These are phyloP conservation scores for Curvularia eragrostidis DNA, from an alignment of 2,329 filamentous ascomycete genomes.

Conservation along the genomic window DNA sequence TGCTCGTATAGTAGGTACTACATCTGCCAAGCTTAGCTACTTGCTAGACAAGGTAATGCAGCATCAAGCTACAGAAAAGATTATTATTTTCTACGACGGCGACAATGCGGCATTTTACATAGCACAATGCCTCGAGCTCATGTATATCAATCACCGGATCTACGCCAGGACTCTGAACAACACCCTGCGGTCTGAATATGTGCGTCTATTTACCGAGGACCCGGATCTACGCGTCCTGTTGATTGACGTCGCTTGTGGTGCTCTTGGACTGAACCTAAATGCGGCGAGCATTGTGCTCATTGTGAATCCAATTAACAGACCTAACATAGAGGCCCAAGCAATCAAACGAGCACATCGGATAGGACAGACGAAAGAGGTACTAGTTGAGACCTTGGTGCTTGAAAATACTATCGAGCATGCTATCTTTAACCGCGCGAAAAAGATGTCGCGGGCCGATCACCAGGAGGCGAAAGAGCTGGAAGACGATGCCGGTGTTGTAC, in stretches of 20 bases:
- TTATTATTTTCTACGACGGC: conserved; percentile 90
- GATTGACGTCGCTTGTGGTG: conserved; percentile 90
- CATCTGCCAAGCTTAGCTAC: conserved; percentile 87
- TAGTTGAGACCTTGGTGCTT: conserved; percentile 85
- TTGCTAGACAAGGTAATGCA: conserved; percentile 74
- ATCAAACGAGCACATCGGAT: conserved; percentile 90
- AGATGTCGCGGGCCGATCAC: conserved; percentile 72
- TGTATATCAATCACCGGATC: conserved; percentile 67
- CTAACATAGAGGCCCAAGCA: conserved; percentile 84
- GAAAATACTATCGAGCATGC: conserved; percentile 82
- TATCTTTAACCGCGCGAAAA: conserved; percentile 74
- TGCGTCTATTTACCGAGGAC: conserved; percentile 77
- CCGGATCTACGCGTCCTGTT: conserved; percentile 76
- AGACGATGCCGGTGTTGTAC: conserved; percentile 64
- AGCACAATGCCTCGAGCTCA: conserved; percentile 78
- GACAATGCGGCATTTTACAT: conserved; percentile 88
- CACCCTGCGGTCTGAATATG: conserved; percentile 72
- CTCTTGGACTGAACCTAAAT: conserved; percentile 85
- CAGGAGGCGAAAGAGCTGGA: conserved; percentile 63
- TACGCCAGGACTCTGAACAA: conserved; percentile 70
- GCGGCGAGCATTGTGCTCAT: conserved; percentile 88
- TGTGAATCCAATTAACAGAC: conserved; percentile 84
- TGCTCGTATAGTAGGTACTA: conserved; percentile 75
- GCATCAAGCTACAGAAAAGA: conserved; percentile 77
- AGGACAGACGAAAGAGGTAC: conserved; percentile 78